Evolutionary conservation across 2,329 filamentous ascomycete genomes (phyloP), one percentile per base, ranked within the genome.

Genomic region (Chaetomiaceae sp.): DNA sequence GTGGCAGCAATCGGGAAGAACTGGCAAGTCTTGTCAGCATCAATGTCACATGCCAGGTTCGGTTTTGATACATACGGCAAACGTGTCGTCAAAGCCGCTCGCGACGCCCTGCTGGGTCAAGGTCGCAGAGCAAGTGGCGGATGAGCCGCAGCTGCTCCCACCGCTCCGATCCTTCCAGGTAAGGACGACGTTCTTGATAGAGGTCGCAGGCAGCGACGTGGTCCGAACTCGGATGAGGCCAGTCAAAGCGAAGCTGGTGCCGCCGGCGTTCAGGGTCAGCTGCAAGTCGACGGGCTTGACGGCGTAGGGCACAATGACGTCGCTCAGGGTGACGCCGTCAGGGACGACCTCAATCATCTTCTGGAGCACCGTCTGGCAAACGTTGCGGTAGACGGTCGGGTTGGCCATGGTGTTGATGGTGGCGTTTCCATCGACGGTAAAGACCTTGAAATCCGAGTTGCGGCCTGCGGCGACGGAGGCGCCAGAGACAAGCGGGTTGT

Each of bases 331-430:
- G 3, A 81, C 75, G 3, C 68, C 69, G 3, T 65, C 60, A 2
- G 80, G 79, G 0, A 83, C 79, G 4, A 74, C 70, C n/a, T 85
- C 77, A 52, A 83, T 79, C 79, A 84, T 77, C 61, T 75, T 77
- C 60, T 79, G 76, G 34, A 83, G 65, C 16, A 83, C 70, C 4
- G 63, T 67, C 56, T 70, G 66, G 63, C 81, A 85, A 16, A 69
- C 66, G 17, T 59, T 68, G 34, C 66, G 66, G 65, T 81, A 83
- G 10, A 64, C 65, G 0, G 65, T 58, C 0, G 70, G 60, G 48
- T 74, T 69, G 4, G 70, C 62, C 69, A 84, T 62, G 1, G 71
- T 65, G 5, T 62, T 62, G 57, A 83, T 71, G 3, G 81, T 84
- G 13, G 65, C 72, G 63, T 84, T 83, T 2, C 65, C 63, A 59